phyloP scores from a whole-genome alignment of 2,329 filamentous ascomycete genomes.

The Cladosporium phlei region DNA sequence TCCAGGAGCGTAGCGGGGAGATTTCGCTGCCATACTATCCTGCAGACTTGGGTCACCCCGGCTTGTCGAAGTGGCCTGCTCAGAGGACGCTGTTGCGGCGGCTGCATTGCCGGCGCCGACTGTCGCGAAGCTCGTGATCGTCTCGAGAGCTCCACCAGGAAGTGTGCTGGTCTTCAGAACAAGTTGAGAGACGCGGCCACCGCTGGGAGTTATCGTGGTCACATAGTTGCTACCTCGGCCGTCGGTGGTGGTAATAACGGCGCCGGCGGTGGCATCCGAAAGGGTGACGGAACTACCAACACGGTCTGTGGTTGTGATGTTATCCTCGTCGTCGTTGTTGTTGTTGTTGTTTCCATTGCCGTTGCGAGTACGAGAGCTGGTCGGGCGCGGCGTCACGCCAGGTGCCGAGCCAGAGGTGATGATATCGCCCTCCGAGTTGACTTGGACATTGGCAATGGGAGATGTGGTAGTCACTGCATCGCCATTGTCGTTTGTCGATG shows the following conservation, averaged over 20 bases:
- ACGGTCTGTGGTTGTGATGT: slow-evolving; percentile 36
- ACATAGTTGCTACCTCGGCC: slow-evolving; percentile 37
- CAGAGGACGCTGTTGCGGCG: slow-evolving; percentile 16
- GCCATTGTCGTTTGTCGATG: slow-evolving; percentile 38
- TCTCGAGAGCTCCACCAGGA: slow-evolving; percentile 33
- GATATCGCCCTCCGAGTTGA: slow-evolving; percentile 35
- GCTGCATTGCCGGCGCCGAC: slow-evolving; percentile 31
- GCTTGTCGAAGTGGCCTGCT: slow-evolving; percentile 13
- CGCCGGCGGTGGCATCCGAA: slow-evolving; percentile 30
- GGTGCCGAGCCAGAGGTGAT: slow-evolving; percentile 36
- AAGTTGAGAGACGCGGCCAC: slow-evolving; percentile 37
- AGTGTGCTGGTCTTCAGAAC: slow-evolving; percentile 34
- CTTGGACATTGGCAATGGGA: slow-evolving; percentile 34
- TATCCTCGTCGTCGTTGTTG: slow-evolving; percentile 5
- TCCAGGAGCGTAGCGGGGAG: slow-evolving; percentile 25
- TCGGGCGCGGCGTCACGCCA: too few relatives aligned
- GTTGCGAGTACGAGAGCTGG: slow-evolving; percentile 26
- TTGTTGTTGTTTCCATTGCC: background rate
- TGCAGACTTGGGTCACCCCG: slow-evolving; percentile 33
- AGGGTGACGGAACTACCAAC: slow-evolving; percentile 36
- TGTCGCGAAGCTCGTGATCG: slow-evolving; percentile 42
- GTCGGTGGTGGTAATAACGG: slow-evolving; percentile 43
- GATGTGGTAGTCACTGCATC: slow-evolving; percentile 34
- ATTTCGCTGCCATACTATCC: slow-evolving; percentile 31
- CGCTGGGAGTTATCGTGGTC: slow-evolving; percentile 45